Base-by-base conservation (phyloP, 495 filamentous ascomycete genomes). In the Aspergillus homomorphus region DNA sequence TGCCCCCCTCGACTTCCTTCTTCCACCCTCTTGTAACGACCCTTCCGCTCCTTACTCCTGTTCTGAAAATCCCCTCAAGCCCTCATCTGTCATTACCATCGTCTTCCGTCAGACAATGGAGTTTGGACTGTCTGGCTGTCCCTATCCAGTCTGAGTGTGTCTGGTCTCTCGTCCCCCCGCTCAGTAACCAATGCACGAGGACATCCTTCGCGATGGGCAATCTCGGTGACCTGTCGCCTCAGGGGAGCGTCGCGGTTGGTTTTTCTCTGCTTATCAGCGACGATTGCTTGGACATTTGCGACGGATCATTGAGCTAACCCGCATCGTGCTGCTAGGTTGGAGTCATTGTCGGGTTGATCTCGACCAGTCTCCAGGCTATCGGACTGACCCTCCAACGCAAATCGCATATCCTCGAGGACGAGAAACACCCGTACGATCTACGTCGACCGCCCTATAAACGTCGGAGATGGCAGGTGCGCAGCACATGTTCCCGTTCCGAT, bases 331-430 rank as follows among this genome's bases (percentile, higher is more conserved):
- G 19, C 38, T 65, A 96, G 90, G 80, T 99, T 66, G 94, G 94
- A 62, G 90, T 98, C 69, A 70, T 96, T 51, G 93, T 97, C 68
- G 94, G 94, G 61, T 81, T 99, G 56, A 65, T 96, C 55, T 96
- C 92, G 60, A 96, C 94, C 48, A 91, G 90, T 66, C 81, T 98
- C 19, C 94, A 99, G 70, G 95, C 91, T 69, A 77, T 99, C 64
- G 94, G 94, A 62, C 83, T 99, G 61, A 99, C 94, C n/a, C 83
- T 98, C 20, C 94, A 99, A 77, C 90, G 94, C 70, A 99, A 99
- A 73, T 97, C 93, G 56, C 94, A 99, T 78, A 86, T 99, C 54
- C 84, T 97, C 63, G 94, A 99, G 78, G 94, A 98, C 75, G 91
- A 93, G 75, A 96, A 96, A 74, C 82, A 82, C 41, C 85, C 89